A percentile compares a stretch with the other conserved stretches of the same genome.
Evolutionary conservation across 495 filamentous ascomycete genomes (phyloP).

Genomic region (Physcia stellaris): DNA sequence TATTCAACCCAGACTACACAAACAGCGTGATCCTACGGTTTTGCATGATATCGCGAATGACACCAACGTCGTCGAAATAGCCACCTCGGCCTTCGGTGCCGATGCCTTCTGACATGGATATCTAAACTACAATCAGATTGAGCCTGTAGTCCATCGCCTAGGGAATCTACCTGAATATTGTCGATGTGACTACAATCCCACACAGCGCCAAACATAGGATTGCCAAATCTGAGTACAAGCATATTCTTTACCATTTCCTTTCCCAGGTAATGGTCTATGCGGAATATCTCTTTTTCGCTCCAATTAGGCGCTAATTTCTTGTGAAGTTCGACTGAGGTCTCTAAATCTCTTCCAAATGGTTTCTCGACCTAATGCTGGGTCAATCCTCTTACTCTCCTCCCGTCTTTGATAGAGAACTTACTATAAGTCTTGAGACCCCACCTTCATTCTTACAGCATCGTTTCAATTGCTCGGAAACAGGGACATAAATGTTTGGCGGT

Average conservation of each 20-base stretch:
- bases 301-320: conserved; percentile 89
- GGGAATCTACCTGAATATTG: conserved; percentile 68
- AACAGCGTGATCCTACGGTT: conserved; percentile 41
- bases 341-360: conserved; percentile 92
- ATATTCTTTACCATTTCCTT: conserved; percentile 99
- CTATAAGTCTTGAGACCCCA: conserved; percentile 10
- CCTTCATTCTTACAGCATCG: conserved; percentile 12
- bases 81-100: conserved; percentile 95
- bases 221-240: conserved; percentile 90
- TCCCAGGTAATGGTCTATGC: conserved; percentile 96
- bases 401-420: conserved; percentile 11
- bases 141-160: too few species aligned
- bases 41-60: conserved; percentile 97
- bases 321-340: conserved; percentile 84
- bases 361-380: conserved; percentile 71
- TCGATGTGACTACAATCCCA: conserved; percentile 99
- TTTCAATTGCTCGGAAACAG: conserved; percentile 12
- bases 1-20: conserved; percentile 14
- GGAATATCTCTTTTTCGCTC: conserved; percentile 97
- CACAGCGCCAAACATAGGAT: conserved; percentile 94
- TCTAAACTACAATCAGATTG: conserved; percentile 33
- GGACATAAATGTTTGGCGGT: conserved; percentile 12
- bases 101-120: conserved; percentile 97
- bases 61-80: conserved; percentile 97
- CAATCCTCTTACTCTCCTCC: neutral